Base-by-base conservation (phyloP, 1,284 basidiomycete genomes). In the Leccinum proximum region DNA sequence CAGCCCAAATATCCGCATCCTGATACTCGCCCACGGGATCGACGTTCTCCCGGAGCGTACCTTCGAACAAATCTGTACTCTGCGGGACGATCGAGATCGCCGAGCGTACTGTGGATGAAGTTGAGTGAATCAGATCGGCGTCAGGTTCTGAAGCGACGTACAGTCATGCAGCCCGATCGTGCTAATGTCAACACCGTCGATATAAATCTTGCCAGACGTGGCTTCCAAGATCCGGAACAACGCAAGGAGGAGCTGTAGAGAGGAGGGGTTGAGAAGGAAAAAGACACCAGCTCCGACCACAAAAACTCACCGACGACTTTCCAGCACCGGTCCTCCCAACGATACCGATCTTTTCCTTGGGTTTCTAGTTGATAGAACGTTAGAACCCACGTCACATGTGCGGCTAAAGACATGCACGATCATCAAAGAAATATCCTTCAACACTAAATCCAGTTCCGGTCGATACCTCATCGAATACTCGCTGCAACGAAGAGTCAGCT, bases 271-370 rank as follows among this genome's bases (percentile, higher is more conserved):
- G n/a, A 64, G 8, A 59, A 40, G 35, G 56, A 30, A 18, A 0
- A 37, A 48, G 1, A 11, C 1, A 37, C 0, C 11, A 33, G 11
- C 4, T 10, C 40, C 14, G 6, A 62, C 45, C 5, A 64, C 4
- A 70, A 1, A 6, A 37, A 59, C 87, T 81, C 65, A 96, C 84
- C 3, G 91, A 92, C 35, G 88, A 92, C 79, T 97, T 97, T 66
- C 96, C 96, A n/a, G 94, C 92, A 2, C 96, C 95, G 1, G 96
- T 98, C 66, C 96, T 80, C 2, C 96, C 96, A 71, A 88, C 89
- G 4, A 96, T 84, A 22, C 94, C 94, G 60, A 97, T 86, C 69
- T 93, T 93, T 74, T 96, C 92, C 59, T 84, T 86, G 1, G 92
- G 84, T 73, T 88, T 79, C 87, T 89, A 62, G 40, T 26, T 10